These are phyloP conservation scores for Hypoxylon sp. DNA, from an alignment of 2,329 filamentous ascomycete genomes.

Conservation along the genomic window DNA sequence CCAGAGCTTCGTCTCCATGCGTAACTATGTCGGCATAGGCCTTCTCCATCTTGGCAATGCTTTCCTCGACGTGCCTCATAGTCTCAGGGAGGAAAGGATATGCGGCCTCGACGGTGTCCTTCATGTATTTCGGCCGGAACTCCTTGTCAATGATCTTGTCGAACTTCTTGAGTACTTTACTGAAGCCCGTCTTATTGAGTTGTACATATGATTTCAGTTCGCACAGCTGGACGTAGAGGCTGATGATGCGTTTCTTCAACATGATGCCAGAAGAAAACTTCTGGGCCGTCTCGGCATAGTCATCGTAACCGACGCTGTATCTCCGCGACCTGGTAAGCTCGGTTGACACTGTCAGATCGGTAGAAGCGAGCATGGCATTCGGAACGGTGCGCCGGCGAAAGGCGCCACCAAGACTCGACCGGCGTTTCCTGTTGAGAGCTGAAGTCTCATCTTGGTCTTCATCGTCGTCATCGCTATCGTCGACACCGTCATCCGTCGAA, in stretches of 20 bases:
- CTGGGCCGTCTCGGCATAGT: conserved; percentile 82
- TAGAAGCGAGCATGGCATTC: conserved; percentile 59
- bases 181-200: conserved; percentile 96
- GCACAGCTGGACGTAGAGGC: conserved; percentile 91
- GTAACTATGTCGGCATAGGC: conserved; percentile 88
- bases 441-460: conserved; percentile 66
- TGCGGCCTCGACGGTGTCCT: conserved; percentile 79
- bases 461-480: conserved; percentile 68
- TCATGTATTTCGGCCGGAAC: conserved; percentile 83
- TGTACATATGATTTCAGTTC: conserved; percentile 97
- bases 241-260: conserved; percentile 91
- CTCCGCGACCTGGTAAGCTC: conserved; percentile 73
- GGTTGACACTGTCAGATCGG: conserved; percentile 73
- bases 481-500: conserved; percentile 70
- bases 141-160: conserved; percentile 94
- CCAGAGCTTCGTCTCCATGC: conserved; percentile 80
- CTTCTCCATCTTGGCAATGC: conserved; percentile 81
- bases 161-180: conserved; percentile 97
- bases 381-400: conserved; percentile 57
- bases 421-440: conserved; percentile 63
- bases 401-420: conserved; percentile 56
- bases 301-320: conserved; percentile 79
- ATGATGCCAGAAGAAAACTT: conserved; percentile 80
- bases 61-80: conserved; percentile 77
- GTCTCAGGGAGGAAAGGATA: conserved; percentile 86